These are phyloP conservation scores for Epichloe uncinata DNA, from an alignment of 2,329 filamentous ascomycete species.

Conservation along the genomic window DNA sequence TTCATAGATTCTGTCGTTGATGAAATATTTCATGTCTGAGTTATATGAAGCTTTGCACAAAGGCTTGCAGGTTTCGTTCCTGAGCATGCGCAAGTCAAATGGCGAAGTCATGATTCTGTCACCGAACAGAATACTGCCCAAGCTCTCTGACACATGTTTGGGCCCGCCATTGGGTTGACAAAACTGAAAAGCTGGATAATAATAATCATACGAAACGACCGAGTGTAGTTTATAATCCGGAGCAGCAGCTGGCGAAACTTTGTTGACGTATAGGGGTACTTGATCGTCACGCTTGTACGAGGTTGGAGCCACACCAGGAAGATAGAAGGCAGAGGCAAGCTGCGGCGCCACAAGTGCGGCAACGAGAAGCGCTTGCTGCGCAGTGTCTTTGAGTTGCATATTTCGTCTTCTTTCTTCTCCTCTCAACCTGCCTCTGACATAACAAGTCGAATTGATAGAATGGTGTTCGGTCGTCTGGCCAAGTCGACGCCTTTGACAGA, in stretches of 20 bases:
- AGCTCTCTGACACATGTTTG: slow-evolving; percentile 61
- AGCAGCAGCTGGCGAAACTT: slow-evolving; percentile 73
- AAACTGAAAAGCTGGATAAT: slow-evolving; percentile 76
- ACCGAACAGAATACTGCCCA: slow-evolving; percentile 94
- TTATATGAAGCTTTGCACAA: slow-evolving; percentile 59
- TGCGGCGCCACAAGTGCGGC: slow-evolving; percentile 39
- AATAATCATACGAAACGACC: slow-evolving; percentile 95
- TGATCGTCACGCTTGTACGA: slow-evolving; percentile 70
- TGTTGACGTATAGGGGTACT: slow-evolving; percentile 86
- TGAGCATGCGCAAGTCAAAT: slow-evolving; percentile 74
- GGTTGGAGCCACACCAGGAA: slow-evolving; percentile 87
- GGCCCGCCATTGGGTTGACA: slow-evolving; percentile 69
- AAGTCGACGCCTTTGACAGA: neutral
- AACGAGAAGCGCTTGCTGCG: slow-evolving; percentile 37
- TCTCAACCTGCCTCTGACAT: neutral
- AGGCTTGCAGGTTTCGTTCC: slow-evolving; percentile 76
- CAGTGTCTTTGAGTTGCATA: slow-evolving; percentile 33
- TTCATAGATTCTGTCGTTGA: slow-evolving; percentile 69
- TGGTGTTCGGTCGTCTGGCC: neutral
- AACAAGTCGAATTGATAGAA: neutral
- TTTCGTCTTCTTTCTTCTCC: slow-evolving; percentile 12
- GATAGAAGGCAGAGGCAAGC: slow-evolving; percentile 68
- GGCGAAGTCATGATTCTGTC: slow-evolving; percentile 96
- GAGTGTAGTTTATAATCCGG: slow-evolving; percentile 74
- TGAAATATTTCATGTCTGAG: slow-evolving; percentile 56